Conservation (phyloP, 129 eudicot species). For the Lonicera japonica region DNA sequence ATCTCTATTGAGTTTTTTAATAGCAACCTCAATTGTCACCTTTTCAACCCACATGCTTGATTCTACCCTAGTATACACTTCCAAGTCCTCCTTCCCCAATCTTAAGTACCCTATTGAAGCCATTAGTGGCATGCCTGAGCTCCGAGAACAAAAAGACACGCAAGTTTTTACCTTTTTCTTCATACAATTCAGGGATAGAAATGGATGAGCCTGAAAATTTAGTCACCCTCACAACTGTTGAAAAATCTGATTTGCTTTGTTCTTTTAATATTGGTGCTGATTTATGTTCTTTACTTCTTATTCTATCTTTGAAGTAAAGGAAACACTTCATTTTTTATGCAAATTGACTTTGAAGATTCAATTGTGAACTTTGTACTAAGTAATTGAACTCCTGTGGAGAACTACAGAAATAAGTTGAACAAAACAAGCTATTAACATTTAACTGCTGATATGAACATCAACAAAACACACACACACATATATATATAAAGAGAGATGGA, state of each 20-base stretch:
- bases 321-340: constrained; percentile 67
- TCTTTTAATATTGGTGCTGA: constrained; percentile 59
- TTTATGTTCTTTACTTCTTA: constrained; percentile 45
- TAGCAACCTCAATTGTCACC: constrained; percentile 55
- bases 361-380: too few relatives aligned
- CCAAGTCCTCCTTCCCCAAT: too few relatives aligned
- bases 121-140: constrained; percentile 58
- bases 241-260: constrained; percentile 38
- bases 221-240: constrained; percentile 36
- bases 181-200: constrained; percentile 49
- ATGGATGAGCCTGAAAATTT: constrained; percentile 55
- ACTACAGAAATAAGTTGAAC: too few relatives aligned
- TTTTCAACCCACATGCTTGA: constrained; percentile 55
- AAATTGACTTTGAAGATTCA: background rate
- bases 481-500: too few relatives aligned
- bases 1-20: too few relatives aligned
- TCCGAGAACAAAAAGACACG: constrained; percentile 70
- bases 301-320: constrained; percentile 53
- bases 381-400: too few relatives aligned
- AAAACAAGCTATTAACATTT: background rate
- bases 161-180: constrained; percentile 60
- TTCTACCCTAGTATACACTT: constrained; percentile 59
- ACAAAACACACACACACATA: background rate
- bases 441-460: background rate
- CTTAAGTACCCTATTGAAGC: too few relatives aligned